Evolutionary conservation across 495 filamentous ascomycete species (phyloP), one percentile per base, ranked within the genome.

Genomic region (Penicillium soppii): DNA sequence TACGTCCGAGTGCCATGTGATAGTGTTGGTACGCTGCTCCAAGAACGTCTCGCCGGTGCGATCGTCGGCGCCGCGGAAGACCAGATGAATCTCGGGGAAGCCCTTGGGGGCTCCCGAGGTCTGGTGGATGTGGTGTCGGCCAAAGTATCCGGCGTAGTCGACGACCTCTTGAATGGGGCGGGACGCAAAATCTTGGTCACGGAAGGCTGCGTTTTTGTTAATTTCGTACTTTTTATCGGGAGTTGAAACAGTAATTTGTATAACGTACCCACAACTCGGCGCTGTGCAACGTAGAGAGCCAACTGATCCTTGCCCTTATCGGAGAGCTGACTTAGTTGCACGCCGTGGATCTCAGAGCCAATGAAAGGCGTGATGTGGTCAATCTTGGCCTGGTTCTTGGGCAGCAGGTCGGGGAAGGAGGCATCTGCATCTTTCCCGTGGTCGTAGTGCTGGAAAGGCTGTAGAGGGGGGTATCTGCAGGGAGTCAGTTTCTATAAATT

Each of bases 1-100:
- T 16, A 84, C 76, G 43, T 88, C 85, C 2, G 80, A 81, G 62
- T 88, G 85, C 85, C 85, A 87, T 26, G 76, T 74, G 7, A 82
- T 74, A 8, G 77, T 78, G 55, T 81, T 84, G 12, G 77, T 82
- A 33, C 76, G 76, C 39, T 73, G 68, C 27, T 72, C 68, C 29
- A 83, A 73, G 67, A 81, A 83, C 46, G 70, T 68, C 19, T 69
- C 60, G 29, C 72, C 70, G 10, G 69, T 71, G 29, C 64, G 70
- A 36, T 82, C 79, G 7, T 79, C 76, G 20, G 76, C 78, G 8
- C 78, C 76, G 1, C 80, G 76, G 63, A 84, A 79, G 15, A 84
- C 80, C 5, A 86, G 75, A 53, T 86, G 83, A 43, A 86, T 63
- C 50, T 85, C 76, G 0, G 80, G 82, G 63, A 73, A 78, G 23